Conservation (phyloP, 2,329 filamentous ascomycete genomes). For the Penicillium sp. region DNA sequence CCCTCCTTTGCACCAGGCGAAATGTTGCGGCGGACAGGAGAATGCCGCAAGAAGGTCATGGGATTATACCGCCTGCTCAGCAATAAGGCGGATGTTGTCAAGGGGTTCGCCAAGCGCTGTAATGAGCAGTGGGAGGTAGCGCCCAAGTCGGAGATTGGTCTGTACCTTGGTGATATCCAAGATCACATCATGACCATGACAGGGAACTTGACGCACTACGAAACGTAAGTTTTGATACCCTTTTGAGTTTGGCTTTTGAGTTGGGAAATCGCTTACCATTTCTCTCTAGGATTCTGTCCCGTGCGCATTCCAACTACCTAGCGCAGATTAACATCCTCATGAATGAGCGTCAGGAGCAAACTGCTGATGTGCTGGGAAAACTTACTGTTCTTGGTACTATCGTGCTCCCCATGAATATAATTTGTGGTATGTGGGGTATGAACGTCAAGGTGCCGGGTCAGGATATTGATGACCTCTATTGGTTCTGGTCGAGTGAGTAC, state of each 20-base stretch:
- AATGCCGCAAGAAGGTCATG: constrained; percentile 98
- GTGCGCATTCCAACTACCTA: constrained; percentile 96
- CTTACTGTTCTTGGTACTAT: constrained; percentile 96
- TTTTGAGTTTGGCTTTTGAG: background rate
- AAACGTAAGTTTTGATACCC: constrained; percentile 68
- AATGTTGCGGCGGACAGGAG: constrained; percentile 90
- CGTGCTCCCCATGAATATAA: constrained; percentile 97
- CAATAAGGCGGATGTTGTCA: constrained; percentile 98
- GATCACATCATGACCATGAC: constrained; percentile 99
- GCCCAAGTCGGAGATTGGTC: constrained; percentile 91
- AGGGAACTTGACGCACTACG: constrained; percentile 91
- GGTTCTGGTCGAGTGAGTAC: constrained; percentile 67
- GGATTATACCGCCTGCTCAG: constrained; percentile 87
- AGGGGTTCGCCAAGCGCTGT: constrained; percentile 96
- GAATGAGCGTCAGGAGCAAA: constrained; percentile 97
- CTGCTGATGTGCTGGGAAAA: constrained; percentile 90
- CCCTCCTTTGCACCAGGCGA: constrained; percentile 63
- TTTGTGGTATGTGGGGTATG: constrained; percentile 98
- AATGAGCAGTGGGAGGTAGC: constrained; percentile 98
- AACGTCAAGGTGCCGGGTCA: constrained; percentile 96
- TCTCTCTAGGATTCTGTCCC: constrained; percentile 72
- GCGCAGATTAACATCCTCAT: constrained; percentile 98
- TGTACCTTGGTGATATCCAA: constrained; percentile 97
- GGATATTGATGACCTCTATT: constrained; percentile 74
- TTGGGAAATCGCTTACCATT: constrained; percentile 17